A percentile compares a stretch with the other conserved stretches of the same genome.
phyloP scores from a whole-genome alignment of 176 grass and related monocot genomes.

The Areca catechu region DNA sequence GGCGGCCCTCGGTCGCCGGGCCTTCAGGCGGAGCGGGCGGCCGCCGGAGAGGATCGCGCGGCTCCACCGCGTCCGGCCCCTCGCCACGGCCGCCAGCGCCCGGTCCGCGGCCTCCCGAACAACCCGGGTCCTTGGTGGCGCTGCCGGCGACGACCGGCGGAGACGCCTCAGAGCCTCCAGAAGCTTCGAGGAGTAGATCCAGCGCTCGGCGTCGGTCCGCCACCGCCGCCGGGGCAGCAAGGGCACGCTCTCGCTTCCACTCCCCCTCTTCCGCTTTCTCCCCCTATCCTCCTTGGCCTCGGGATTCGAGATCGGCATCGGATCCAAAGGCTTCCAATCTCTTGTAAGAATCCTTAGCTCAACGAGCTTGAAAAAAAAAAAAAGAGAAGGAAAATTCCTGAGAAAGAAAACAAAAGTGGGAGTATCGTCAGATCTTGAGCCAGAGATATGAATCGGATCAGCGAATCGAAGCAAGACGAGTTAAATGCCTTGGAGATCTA shows the following conservation, averaged over 20 bases:
- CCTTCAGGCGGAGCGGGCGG: slow-evolving; percentile 32
- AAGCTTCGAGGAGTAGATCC: slow-evolving; percentile 85
- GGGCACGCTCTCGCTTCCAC: not conserved
- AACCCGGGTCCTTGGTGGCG: not conserved
- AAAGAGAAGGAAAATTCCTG: too few species aligned
- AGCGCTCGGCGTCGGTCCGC: slow-evolving; percentile 63
- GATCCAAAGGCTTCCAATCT: too few species aligned
- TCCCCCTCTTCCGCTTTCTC: slow-evolving; percentile 29
- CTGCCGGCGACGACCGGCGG: slow-evolving; percentile 19
- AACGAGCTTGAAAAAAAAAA: too few species aligned
- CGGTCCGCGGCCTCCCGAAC: slow-evolving; percentile 76
- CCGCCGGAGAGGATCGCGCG: slow-evolving; percentile 52
- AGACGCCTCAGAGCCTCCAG: slow-evolving; percentile 65
- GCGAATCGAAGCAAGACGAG: too few species aligned
- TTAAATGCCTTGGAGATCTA: too few species aligned
- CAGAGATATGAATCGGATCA: too few species aligned
- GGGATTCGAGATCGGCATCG: slow-evolving; percentile 36
- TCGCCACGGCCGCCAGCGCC: slow-evolving; percentile 49
- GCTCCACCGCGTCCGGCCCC: slow-evolving; percentile 71
- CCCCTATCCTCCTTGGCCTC: slow-evolving; percentile 24
- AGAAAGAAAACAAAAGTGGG: too few species aligned
- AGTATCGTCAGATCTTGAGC: too few species aligned
- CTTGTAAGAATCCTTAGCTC: too few species aligned
- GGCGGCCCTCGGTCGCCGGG: slow-evolving; percentile 20
- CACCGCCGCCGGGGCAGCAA: slow-evolving; percentile 29